These are phyloP conservation scores for Zasmidium angulare DNA, from an alignment of 2,329 filamentous ascomycete genomes.

Conservation along the genomic window DNA sequence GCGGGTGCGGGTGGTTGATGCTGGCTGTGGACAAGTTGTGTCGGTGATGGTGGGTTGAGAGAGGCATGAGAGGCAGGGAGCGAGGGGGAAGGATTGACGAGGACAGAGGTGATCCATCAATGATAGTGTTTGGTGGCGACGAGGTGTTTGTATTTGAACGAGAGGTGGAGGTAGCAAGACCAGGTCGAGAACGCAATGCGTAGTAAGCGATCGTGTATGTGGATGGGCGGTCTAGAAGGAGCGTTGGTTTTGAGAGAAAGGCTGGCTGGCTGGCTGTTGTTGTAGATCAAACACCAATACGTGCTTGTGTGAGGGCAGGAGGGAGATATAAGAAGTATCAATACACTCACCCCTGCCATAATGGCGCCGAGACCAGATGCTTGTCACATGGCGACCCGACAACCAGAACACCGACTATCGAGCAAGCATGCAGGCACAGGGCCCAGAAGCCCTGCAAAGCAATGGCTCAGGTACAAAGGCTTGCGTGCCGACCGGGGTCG, in stretches of 20 bases:
- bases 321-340: background rate
- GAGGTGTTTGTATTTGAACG: background rate
- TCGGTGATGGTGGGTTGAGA: constrained; percentile 16
- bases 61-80: constrained; percentile 33
- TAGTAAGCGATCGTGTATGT: background rate
- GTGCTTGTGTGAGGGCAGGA: background rate
- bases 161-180: background rate
- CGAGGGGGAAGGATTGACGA: constrained; percentile 27
- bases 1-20: constrained; percentile 16
- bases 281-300: constrained; percentile 1
- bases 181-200: background rate
- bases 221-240: background rate
- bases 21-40: constrained; percentile 6
- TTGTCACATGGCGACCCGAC: too few relatives aligned
- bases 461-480: background rate
- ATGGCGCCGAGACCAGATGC: background rate
- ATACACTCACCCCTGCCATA: background rate
- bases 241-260: background rate
- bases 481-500: constrained; percentile 4
- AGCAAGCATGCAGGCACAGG: background rate
- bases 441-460: background rate
- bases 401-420: background rate
- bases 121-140: background rate
- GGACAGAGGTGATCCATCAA: constrained; percentile 35
- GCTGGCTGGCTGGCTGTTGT: background rate